Percentiles rank a stretch among this genome's conserved stretches.
These are phyloP conservation scores for Naematelia aurantialba DNA, from an alignment of 768 basidiomycete species.

Conservation along the genomic window DNA sequence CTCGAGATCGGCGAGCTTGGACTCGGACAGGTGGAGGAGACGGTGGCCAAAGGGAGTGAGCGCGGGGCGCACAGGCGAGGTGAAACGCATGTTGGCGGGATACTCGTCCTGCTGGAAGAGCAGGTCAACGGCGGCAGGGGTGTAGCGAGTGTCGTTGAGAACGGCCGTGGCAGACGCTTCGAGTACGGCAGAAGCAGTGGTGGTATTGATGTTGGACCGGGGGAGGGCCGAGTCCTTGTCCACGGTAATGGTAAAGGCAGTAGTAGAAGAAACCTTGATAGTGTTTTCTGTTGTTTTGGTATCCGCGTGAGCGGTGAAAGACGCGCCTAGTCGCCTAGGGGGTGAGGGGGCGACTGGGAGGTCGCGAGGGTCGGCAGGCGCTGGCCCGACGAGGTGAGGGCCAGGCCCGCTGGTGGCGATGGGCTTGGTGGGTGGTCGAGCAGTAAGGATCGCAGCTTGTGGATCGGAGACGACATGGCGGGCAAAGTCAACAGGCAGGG, in stretches of 20 bases:
- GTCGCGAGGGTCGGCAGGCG: not conserved
- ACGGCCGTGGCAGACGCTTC: too few relatives aligned
- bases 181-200: not conserved
- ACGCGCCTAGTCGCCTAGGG: slow-evolving; percentile 9
- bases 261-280: not conserved
- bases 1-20: slow-evolving; percentile 34
- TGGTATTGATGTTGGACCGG: not conserved
- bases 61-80: slow-evolving; percentile 22
- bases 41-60: slow-evolving; percentile 39
- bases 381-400: not conserved
- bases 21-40: slow-evolving; percentile 38
- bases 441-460: not conserved
- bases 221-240: not conserved
- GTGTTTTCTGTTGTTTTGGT: not conserved
- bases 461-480: not conserved
- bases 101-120: slow-evolving; percentile 2
- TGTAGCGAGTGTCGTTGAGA: too few relatives aligned
- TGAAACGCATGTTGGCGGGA: slow-evolving; percentile 40
- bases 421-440: not conserved
- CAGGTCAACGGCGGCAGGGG: too few relatives aligned
- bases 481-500: not conserved
- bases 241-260: not conserved
- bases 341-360: slow-evolving; percentile 4
- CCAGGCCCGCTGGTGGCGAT: not conserved
- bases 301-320: not conserved